phyloP scores from a whole-genome alignment of 1,284 basidiomycete genomes.

The Ceratobasidium sp. region DNA sequence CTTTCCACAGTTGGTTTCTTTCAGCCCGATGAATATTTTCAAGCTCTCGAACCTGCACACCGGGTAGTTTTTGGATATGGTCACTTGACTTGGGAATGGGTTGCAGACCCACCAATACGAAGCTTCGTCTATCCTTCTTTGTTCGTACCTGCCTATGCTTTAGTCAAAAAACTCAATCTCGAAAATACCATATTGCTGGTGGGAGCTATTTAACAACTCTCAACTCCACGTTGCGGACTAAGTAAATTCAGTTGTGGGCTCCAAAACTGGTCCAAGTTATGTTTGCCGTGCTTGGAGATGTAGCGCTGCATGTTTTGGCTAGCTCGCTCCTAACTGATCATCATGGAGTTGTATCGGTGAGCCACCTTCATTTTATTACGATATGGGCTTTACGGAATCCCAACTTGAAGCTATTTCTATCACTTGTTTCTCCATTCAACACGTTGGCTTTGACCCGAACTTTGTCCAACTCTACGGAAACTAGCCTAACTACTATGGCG shows the following conservation, averaged over 20 bases:
- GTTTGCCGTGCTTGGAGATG: slow-evolving; percentile 85
- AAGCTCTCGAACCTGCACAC: slow-evolving; percentile 94
- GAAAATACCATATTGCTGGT: slow-evolving; percentile 68
- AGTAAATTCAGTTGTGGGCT: slow-evolving; percentile 63
- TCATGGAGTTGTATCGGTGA: slow-evolving; percentile 72
- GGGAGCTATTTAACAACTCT: slow-evolving; percentile 50
- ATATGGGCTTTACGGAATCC: slow-evolving; percentile 2
- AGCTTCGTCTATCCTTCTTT: slow-evolving; percentile 78
- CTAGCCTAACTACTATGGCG: slow-evolving; percentile 82
- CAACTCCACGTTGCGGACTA: slow-evolving; percentile 47
- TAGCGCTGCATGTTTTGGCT: slow-evolving; percentile 74
- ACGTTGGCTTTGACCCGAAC: slow-evolving; percentile 86
- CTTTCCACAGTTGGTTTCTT: slow-evolving; percentile 87
- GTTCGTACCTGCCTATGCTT: slow-evolving; percentile 82
- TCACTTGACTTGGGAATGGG: slow-evolving; percentile 97
- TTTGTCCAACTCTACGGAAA: slow-evolving; percentile 94
- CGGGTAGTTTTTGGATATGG: slow-evolving; percentile 90
- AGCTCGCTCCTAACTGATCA: slow-evolving; percentile 66
- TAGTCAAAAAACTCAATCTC: slow-evolving; percentile 67
- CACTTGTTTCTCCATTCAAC: slow-evolving; percentile 88
- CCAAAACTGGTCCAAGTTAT: slow-evolving; percentile 85
- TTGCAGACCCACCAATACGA: slow-evolving; percentile 70
- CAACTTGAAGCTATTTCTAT: slow-evolving; percentile 74
- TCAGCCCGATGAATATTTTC: slow-evolving; percentile 98
- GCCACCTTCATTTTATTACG: slow-evolving; percentile 52